phyloP scores from a whole-genome alignment of 139 green algal species.

The Ettlia oleoabundans region DNA sequence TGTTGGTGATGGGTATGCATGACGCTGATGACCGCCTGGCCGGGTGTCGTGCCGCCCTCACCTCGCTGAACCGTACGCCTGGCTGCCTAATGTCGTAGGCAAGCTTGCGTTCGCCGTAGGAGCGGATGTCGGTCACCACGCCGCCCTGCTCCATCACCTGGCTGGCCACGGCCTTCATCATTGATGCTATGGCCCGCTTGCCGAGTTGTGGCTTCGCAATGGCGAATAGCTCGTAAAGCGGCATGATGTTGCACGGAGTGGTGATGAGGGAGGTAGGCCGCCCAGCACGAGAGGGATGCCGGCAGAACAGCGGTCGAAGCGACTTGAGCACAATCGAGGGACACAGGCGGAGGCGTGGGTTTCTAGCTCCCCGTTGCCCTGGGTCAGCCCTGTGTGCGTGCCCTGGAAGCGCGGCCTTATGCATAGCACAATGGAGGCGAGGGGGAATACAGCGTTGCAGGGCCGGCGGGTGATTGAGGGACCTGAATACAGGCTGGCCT shows the following conservation, averaged over 20 bases:
- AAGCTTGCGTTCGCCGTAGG: conserved; percentile 71
- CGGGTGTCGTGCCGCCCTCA: conserved; percentile 17
- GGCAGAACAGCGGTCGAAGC: no score
- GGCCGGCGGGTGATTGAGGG: no score
- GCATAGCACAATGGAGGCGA: no score
- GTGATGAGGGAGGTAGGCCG: no score
- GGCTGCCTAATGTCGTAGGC: conserved; percentile 77
- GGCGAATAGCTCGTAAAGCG: conserved; percentile 86
- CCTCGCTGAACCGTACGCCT: conserved; percentile 62
- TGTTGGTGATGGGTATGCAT: not conserved
- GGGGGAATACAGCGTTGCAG: no score
- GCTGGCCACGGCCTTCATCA: conserved; percentile 61
- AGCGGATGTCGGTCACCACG: conserved; percentile 75
- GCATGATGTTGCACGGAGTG: conserved; percentile 77
- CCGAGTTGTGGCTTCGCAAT: conserved; percentile 63
- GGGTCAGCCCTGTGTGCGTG: no score
- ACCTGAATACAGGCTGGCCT: no score
- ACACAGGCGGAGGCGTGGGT: no score
- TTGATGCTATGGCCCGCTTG: conserved; percentile 32
- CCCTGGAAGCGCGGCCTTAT: no score
- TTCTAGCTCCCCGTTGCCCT: no score
- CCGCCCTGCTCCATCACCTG: conserved; percentile 68
- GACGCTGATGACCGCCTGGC: not conserved
- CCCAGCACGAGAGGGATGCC: no score
- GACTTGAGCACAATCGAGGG: no score